Evolutionary conservation across 768 basidiomycete species (phyloP), one percentile per base, ranked within the genome.

Genomic region (Hypholoma fasciculare): DNA sequence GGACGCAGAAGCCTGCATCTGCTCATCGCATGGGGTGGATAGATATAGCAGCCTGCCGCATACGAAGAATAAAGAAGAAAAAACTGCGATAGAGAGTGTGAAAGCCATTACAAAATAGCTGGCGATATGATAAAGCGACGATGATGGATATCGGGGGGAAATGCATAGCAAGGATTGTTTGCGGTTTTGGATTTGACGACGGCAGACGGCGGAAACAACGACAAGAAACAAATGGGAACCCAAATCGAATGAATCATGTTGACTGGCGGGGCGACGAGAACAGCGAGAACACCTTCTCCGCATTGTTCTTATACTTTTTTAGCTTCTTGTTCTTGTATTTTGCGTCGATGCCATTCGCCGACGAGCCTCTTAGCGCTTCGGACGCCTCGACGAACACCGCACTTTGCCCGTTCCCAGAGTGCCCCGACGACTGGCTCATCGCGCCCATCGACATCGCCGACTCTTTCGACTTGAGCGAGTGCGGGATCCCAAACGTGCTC

Each of bases 271-370:
- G 87, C 26, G 88, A 84, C 43, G 88, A 87, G 71, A 94, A 93
- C 61, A 94, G 76, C 34, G 90, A 90, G 57, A 94, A 79, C 55
- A 94, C 82, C 63, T 93, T 93, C 77, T 92, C 91, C 2, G 92
- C 90, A 60, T 87, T 89, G 68, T 92, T 87, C 75, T 92, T 93
- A 77, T 91, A 90, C 75, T 87, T 92, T 80, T 88, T 90, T 72
- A 91, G 71, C 72, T 89, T 92, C 78, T 84, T 90, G 67, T 71
- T 85, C 82, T 82, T 87, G 60, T 76, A 76, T 68, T 84, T 87
- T 65, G 86, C 82, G n/a, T 79, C 76, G 49, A 60, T 52, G 38
- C 66, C 66, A 59, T 60, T 60, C 44, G 54, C 42, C 11, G 61
- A 61, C n/a, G 65, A 63, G 7, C 60, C 63, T 43, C 58, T 65